Evolutionary conservation across 345 rosid species (phyloP).

Genomic region (Luvunga scandens): DNA sequence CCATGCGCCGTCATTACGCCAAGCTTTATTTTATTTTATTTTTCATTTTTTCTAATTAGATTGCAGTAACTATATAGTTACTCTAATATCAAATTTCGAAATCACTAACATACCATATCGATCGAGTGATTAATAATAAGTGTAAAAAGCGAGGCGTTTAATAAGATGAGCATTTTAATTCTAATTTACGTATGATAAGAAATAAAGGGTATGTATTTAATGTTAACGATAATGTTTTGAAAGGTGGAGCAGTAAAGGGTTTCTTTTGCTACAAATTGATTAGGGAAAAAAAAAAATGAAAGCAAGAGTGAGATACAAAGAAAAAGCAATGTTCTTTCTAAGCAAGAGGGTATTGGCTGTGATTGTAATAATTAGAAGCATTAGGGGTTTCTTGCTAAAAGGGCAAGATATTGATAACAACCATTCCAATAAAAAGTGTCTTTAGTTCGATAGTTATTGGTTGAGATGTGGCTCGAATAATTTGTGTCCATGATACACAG

Average conservation of each 20-base stretch:
- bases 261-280: background rate
- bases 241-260: background rate
- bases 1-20: conserved; percentile 22
- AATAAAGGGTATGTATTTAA: too few relatives aligned
- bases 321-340: background rate
- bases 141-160: background rate
- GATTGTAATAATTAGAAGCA: conserved; percentile 17
- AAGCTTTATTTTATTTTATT: too few relatives aligned
- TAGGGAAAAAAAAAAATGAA: background rate
- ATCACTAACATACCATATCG: too few relatives aligned
- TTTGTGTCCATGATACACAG: conserved; percentile 15
- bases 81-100: background rate
- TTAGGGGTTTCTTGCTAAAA: background rate
- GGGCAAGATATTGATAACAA: conserved; percentile 10
- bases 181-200: background rate
- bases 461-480: background rate
- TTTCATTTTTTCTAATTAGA: background rate
- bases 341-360: background rate
- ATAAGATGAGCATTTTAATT: background rate
- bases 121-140: background rate
- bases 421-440: background rate
- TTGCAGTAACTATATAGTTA: background rate
- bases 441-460: conserved; percentile 7
- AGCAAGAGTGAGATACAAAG: background rate
- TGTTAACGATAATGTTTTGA: too few relatives aligned